Conservation (phyloP, 192 early-diverging fungal genomes). For the Chytriomyces sp. region DNA sequence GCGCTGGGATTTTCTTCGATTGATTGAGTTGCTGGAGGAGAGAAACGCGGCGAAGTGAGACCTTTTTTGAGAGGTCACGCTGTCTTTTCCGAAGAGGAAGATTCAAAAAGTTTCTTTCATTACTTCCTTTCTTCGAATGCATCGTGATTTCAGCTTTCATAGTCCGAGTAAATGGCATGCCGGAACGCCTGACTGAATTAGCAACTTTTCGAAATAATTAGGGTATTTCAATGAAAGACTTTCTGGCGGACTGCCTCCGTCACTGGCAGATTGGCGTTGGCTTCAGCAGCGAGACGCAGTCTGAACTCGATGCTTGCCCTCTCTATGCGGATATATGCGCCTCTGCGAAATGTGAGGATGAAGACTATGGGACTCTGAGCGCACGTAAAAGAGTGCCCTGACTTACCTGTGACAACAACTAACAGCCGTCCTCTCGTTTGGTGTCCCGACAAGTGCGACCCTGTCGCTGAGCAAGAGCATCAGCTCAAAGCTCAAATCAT, state of each 20-base stretch:
- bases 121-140: not conserved
- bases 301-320: not conserved
- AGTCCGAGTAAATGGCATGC: not conserved
- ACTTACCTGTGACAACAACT: not conserved
- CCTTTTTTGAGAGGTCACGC: not conserved
- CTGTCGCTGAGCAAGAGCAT: conserved; percentile 75
- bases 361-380: not conserved
- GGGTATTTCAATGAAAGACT: conserved; percentile 10
- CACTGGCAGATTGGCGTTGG: not conserved
- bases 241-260: conserved; percentile 5
- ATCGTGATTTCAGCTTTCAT: not conserved
- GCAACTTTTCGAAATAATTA: not conserved
- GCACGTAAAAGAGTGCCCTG: not conserved
- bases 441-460: conserved; percentile 72
- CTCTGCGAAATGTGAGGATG: conserved; percentile 56
- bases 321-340: conserved; percentile 79
- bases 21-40: not conserved
- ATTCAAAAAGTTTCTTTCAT: no score
- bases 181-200: not conserved
- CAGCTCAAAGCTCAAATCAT: conserved; percentile 73
- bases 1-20: not conserved
- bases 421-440: conserved; percentile 77
- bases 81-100: not conserved
- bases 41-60: not conserved
- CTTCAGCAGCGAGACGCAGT: not conserved